Conservation (phyloP, 164 flowering plant species). For the Vitis riparia region DNA sequence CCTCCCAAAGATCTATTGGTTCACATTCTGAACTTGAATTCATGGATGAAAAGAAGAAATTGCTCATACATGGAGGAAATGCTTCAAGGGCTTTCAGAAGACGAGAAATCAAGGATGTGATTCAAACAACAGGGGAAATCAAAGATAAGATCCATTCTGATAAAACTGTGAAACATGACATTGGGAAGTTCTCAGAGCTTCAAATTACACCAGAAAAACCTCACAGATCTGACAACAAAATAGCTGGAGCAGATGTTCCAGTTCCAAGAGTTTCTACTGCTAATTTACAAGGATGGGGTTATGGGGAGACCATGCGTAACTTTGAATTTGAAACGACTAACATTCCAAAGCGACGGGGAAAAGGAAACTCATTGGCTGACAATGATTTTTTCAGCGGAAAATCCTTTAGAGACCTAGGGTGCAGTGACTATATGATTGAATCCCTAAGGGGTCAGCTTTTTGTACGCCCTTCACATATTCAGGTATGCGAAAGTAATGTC, state of each 20-base stretch:
- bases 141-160: slow-evolving; percentile 5
- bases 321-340: slow-evolving; percentile 20
- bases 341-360: slow-evolving; percentile 18
- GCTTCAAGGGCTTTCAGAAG: slow-evolving; percentile 10
- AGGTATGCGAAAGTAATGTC: slow-evolving; percentile 45
- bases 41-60: slow-evolving; percentile 14
- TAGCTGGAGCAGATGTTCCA: slow-evolving; percentile 14
- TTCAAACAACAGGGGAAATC: slow-evolving; percentile 1
- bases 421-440: slow-evolving; percentile 63
- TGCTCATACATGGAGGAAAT: slow-evolving; percentile 13
- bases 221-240: slow-evolving; percentile 14
- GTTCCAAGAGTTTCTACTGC: slow-evolving; percentile 29
- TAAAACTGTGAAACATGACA: background rate
- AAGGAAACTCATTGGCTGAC: slow-evolving; percentile 26
- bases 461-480: slow-evolving; percentile 83
- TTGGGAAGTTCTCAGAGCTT: slow-evolving; percentile 2
- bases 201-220: slow-evolving; percentile 8
- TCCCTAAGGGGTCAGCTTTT: slow-evolving; percentile 51
- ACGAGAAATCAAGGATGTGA: slow-evolving; percentile 11
- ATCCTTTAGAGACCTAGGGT: slow-evolving; percentile 68
- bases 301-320: slow-evolving; percentile 23
- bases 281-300: slow-evolving; percentile 58
- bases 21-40: slow-evolving; percentile 20
- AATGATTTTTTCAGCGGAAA: slow-evolving; percentile 69
- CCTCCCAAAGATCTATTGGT: slow-evolving; percentile 10